Evolutionary conservation across 2,329 filamentous ascomycete species (phyloP), one percentile per base, ranked within the genome.

Genomic region (Pestalotiopsis fici): DNA sequence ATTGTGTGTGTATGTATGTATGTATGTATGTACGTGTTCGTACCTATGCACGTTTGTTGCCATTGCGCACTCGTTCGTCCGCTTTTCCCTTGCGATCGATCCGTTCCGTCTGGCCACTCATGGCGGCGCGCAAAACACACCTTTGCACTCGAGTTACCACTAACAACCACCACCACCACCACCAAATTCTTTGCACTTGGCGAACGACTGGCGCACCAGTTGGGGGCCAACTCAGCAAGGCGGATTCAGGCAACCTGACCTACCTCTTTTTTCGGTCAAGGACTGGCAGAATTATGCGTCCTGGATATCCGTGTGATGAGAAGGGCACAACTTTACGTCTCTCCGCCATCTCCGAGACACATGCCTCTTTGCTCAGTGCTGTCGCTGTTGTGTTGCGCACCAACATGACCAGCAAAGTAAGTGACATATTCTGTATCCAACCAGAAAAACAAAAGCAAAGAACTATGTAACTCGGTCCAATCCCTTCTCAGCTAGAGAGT

Each of bases 141-240:
- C 31, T 35, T 35, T 25, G 21, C 62, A 50, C 4, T 31, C 62
- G 39, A 64, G 15, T 27, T 27, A 31, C 35, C 15, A 21, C n/a
- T n/a, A 18, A 43, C 13, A 6, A 35, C 31, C 31, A 35, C 31
- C 31, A 35, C 31, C 5, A 35, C 31, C 31, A 7, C 31, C 31
- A 35, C n/a, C 7, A 35, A 35, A 35, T 11, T 15, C 35, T 55
- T 31, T 31, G 28, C 39, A 31, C 13, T 56, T 39, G n/a, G 63
- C 63, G 63, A 25, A n/a, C 62, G 11, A 65, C 18, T 57, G 27
- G 63, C 63, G 63, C 59, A 65, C 63, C 63, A 65, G 39, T 65
- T 65, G 54, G 63, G 63, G 63, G 63, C 63, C 63, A 25, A 12
- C 50, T 54, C n/a, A 25, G 25, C 23, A n/a, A 64, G 63, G 63